phyloP scores from a whole-genome alignment of 192 early-diverging fungal genomes.

The Gryganskiella cystojenkinii region DNA sequence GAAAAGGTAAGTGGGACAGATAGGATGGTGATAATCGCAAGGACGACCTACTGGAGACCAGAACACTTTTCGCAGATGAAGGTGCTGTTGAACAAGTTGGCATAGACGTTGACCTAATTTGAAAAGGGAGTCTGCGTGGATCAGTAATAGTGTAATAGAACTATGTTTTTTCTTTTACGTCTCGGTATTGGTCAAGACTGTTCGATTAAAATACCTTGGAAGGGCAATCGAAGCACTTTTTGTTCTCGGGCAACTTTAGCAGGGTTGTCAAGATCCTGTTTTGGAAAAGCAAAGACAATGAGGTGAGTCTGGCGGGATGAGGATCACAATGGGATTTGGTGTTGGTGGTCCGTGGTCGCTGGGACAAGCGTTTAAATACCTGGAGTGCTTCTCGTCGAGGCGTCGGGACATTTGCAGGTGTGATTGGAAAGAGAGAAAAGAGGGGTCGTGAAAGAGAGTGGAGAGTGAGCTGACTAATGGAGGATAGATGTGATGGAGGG shows the following conservation, averaged over 20 bases:
- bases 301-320: background rate
- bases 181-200: background rate
- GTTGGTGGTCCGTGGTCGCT: background rate
- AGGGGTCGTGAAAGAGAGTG: background rate
- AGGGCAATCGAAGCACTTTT: conserved; percentile 66
- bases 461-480: background rate
- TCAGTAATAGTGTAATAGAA: background rate
- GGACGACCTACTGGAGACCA: conserved; percentile 60
- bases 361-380: conserved; percentile 9
- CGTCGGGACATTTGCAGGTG: conserved; percentile 46
- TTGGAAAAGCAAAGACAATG: background rate
- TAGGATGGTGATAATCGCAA: background rate
- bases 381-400: conserved; percentile 52
- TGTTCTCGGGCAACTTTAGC: conserved; percentile 59
- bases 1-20: background rate
- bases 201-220: conserved; percentile 50
- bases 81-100: conserved; percentile 61
- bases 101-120: conserved; percentile 63
- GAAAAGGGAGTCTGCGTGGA: background rate
- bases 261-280: conserved; percentile 48
- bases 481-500: background rate
- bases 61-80: conserved; percentile 69
- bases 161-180: background rate
- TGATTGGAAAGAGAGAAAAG: background rate
- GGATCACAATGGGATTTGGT: background rate